Evolutionary conservation across 768 basidiomycete species (phyloP), one percentile per base, ranked within the genome.

Genomic region (Gymnopilus dilepis): DNA sequence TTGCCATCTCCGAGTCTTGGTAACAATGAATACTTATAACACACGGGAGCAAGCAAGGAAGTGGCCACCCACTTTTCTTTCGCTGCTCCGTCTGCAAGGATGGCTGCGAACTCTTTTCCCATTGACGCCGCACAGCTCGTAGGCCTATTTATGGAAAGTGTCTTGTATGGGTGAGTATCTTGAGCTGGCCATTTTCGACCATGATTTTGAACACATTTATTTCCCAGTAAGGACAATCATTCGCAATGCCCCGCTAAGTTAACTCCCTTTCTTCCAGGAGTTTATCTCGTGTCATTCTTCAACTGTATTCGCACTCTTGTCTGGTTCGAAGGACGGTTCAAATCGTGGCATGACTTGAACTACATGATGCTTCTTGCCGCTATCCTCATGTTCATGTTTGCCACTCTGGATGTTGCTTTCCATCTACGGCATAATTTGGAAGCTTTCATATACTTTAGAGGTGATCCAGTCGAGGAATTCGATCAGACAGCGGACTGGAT

Each of bases 401-500:
- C 75, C 9, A 72, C 78, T 7, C 59, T 80, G 60, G 78, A 82
- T 60, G 75, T 80, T 21, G 74, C 76, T 11, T 78, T 80, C 53
- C 74, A 76, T 34, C 68, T 82, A 5, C 73, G 73, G 17, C 78
- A 79, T 60, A 78, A 79, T 59, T 65, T 83, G 13, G 74, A 79
- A 19, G 79, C 77, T 0, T 81, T 80, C 57, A 69, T 82, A n/a
- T 71, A 68, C 26, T 74, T 72, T 56, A 50, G 66, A 6, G 76
- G 74, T 2, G 70, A 74, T 42, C 69, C 80, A 0, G 72, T 68
- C 7, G 72, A 73, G 38, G 68, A 68, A 11, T 78, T 82, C 56
- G 65, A 70, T 15, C 52, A 76, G 50, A 77, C 76, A 0, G 73
- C 74, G 0, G 66, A 74, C 47, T 78, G 77, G 79, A 68, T 80